phyloP scores from a whole-genome alignment of 306 rosid genomes.

The Quercus berberidifolia region DNA sequence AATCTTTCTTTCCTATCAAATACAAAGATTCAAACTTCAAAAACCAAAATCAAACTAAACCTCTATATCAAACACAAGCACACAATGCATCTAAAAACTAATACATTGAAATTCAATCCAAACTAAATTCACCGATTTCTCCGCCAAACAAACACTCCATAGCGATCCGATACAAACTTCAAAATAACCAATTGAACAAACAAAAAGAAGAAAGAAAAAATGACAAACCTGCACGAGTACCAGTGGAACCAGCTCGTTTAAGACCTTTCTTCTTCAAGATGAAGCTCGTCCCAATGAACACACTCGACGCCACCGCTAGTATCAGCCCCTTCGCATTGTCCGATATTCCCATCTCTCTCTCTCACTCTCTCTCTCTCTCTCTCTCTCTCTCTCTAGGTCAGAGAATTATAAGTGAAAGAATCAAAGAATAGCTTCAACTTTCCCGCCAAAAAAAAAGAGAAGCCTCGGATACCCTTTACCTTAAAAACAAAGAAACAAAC shows the following conservation, averaged over 20 bases:
- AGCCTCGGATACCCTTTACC: constrained; percentile 1
- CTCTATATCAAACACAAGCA: too few species aligned
- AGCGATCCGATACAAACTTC: too few species aligned
- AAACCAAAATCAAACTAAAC: too few species aligned
- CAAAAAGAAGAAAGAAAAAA: too few species aligned
- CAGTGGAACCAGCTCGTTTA: constrained; percentile 69
- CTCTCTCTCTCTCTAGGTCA: neutral
- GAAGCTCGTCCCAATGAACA: constrained; percentile 82
- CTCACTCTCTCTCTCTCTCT: constrained; percentile 9
- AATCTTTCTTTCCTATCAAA: neutral
- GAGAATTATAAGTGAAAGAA: neutral
- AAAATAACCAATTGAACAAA: too few species aligned
- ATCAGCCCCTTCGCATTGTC: constrained; percentile 70
- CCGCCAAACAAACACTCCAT: too few species aligned
- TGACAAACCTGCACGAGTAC: constrained; percentile 73
- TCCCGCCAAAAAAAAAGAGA: constrained; percentile 34
- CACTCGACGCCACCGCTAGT: constrained; percentile 79
- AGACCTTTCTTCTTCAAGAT: constrained; percentile 97
- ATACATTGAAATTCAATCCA: too few species aligned
- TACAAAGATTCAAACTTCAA: too few species aligned
- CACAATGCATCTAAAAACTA: too few species aligned
- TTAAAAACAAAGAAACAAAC: neutral
- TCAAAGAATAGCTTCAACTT: constrained; percentile 1
- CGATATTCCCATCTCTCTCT: constrained; percentile 44
- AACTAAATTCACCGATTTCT: too few species aligned